These are phyloP conservation scores for Escallonia herrerae DNA, from an alignment of 129 eudicot species.

Conservation along the genomic window DNA sequence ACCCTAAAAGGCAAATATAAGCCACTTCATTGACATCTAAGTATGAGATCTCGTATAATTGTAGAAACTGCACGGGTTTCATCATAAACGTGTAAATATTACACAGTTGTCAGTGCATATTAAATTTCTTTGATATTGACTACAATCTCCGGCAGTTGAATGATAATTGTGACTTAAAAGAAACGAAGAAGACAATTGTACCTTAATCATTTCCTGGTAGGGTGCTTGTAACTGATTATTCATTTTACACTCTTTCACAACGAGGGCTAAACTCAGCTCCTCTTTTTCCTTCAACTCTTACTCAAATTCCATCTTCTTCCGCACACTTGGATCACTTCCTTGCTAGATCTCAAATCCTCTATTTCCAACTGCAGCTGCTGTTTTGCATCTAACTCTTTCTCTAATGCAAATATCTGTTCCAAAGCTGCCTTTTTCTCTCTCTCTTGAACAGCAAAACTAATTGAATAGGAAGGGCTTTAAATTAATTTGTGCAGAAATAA, in stretches of 20 bases:
- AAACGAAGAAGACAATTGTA: background rate
- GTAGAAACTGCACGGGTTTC: no score
- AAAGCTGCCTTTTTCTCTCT: slow-evolving; percentile 6
- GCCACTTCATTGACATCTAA: background rate
- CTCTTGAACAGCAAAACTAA: background rate
- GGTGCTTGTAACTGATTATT: slow-evolving; percentile 11
- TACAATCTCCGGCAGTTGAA: no score
- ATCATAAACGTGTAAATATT: background rate
- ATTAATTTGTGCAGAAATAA: no score
- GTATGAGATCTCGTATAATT: no score
- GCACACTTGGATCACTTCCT: slow-evolving; percentile 1
- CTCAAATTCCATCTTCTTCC: slow-evolving; percentile 1
- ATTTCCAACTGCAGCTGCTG: slow-evolving; percentile 12
- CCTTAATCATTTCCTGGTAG: slow-evolving; percentile 5
- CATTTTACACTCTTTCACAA: slow-evolving; percentile 9
- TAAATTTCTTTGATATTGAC: no score
- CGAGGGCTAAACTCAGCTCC: slow-evolving; percentile 2
- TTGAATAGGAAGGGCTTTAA: no score
- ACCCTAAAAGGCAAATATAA: background rate
- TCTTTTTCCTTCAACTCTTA: slow-evolving; percentile 10
- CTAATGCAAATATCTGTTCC: background rate
- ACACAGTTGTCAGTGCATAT: no score
- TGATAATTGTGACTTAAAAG: background rate
- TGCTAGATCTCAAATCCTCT: slow-evolving; percentile 1
- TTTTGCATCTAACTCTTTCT: slow-evolving; percentile 5